Percentiles rank a stretch among this genome's conserved stretches.
phyloP scores from a whole-genome alignment of 2,329 filamentous ascomycete genomes.

The Colletotrichum eleusines region DNA sequence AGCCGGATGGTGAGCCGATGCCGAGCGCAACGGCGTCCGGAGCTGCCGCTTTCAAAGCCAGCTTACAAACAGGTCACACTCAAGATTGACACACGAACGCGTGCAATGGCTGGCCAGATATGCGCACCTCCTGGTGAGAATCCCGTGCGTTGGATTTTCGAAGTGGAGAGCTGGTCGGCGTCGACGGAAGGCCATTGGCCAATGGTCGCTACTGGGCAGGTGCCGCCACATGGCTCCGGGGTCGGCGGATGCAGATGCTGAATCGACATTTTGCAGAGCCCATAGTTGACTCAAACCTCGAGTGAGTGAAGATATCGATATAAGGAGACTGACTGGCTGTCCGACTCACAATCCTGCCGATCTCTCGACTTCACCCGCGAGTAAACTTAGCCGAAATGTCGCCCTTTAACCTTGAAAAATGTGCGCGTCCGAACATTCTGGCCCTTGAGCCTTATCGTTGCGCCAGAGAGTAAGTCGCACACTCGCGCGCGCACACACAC shows the following conservation, averaged over 20 bases:
- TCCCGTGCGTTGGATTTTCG: not conserved
- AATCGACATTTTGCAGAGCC: constrained; percentile 7
- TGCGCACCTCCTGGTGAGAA: not conserved
- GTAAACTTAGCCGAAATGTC: constrained; percentile 56
- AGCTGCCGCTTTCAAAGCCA: constrained; percentile 1
- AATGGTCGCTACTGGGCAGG: not conserved
- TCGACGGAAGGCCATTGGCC: not conserved
- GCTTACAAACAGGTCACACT: not conserved
- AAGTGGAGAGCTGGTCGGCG: not conserved
- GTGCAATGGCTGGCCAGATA: not conserved
- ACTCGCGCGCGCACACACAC: not conserved
- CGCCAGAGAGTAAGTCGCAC: constrained; percentile 76
- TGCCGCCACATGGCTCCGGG: constrained; percentile 19
- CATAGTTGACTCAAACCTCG: constrained; percentile 18
- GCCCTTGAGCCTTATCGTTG: constrained; percentile 83
- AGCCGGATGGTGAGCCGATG: not conserved
- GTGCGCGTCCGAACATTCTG: constrained; percentile 82
- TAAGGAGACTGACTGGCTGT: constrained; percentile 11
- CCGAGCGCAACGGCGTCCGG: constrained; percentile 16
- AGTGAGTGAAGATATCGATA: constrained; percentile 17
- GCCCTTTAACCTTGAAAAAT: constrained; percentile 79
- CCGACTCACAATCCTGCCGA: not conserved
- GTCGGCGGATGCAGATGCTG: constrained; percentile 9
- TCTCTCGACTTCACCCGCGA: not conserved
- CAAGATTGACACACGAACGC: not conserved